A percentile compares a stretch with the other conserved stretches of the same genome.
Evolutionary conservation across 129 eudicot species (phyloP).

Genomic region (Gnaphalium uliginosum): DNA sequence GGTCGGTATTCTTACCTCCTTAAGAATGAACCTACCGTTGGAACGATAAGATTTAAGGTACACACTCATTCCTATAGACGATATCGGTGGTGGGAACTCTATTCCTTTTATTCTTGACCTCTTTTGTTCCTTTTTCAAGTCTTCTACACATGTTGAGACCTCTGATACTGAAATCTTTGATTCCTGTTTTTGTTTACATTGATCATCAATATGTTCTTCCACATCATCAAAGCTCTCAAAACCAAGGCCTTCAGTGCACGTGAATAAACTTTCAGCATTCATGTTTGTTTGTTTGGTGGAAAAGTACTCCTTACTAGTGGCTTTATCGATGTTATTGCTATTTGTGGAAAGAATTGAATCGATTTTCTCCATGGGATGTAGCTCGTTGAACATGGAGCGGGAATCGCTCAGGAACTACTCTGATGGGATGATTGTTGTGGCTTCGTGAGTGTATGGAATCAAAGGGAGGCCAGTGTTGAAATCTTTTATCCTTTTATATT

Average conservation of each 20-base stretch:
- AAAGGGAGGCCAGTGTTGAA: conserved; percentile 8
- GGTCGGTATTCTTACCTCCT: conserved; percentile 53
- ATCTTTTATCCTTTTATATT: no score
- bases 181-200: not conserved
- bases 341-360: not conserved
- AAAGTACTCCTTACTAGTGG: conserved; percentile 2
- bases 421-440: conserved; percentile 23
- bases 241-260: conserved; percentile 65
- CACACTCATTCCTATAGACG: conserved; percentile 52
- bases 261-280: conserved; percentile 58
- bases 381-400: conserved; percentile 28
- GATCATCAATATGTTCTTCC: conserved; percentile 21
- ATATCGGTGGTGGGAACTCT: conserved; percentile 30
- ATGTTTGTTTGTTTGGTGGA: conserved; percentile 30
- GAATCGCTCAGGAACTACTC: not conserved
- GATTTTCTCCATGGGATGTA: conserved; percentile 42
- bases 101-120: conserved; percentile 22
- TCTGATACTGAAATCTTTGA: conserved; percentile 32
- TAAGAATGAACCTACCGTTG: conserved; percentile 65
- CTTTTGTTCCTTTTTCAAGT: not conserved
- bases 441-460: conserved; percentile 47
- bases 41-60: conserved; percentile 54
- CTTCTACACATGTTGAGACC: not conserved
- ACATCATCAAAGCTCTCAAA: conserved; percentile 63
- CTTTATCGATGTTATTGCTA: not conserved